Base-by-base conservation (phyloP, 306 rosid species). In the Vigna unguiculata region DNA sequence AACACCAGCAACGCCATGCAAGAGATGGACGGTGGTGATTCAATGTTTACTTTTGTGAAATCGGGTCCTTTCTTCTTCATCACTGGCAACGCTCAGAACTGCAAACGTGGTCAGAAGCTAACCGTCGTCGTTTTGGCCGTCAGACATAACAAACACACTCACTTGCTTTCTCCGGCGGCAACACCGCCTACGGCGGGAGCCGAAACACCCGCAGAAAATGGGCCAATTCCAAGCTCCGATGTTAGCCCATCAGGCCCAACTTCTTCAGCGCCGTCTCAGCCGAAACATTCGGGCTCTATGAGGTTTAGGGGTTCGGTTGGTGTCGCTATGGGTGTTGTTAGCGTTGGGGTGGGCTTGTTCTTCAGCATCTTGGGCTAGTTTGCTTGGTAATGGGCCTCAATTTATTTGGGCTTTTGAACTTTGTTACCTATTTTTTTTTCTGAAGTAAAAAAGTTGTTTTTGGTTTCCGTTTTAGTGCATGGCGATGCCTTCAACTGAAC, bases 61-160 rank as follows among this genome's bases (percentile, higher is more conserved):
- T 88, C 97, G 0, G 97, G 97, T 30, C 84, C 90, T 0, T 34
- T 88, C 84, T 74, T 90, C 82, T 91, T 93, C 86, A 83, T 90
- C 51, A 87, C 9, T 34, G 93, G 89, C 16, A 79, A 36, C 2
- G 55, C 32, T 3, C 78, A 80, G 1, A 45, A 75, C 0, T 91
- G 96, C 74, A 14, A 49, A 3, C 71, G 85, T n/a, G 93, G 90
- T 20, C 91, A 87, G 65, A 90, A 85, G 69, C 81, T 90, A 28
- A 24, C 60, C 19, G 68, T 85, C 2, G 82, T 88, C 2, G 93
- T 91, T 65, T 38, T 90, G 82, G 84, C 89, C 2, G 24, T 54
- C 12, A 48, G 48, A 9, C 62, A 59, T 7, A 38, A 38, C 57
- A 15, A 80, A 11, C 8, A 15, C 10, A 13, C 53, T 48, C 76